A percentile compares a stretch with the other conserved stretches of the same genome.
Evolutionary conservation across 2,329 filamentous ascomycete genomes (phyloP).

Genomic region (Hypoxylon sp.): DNA sequence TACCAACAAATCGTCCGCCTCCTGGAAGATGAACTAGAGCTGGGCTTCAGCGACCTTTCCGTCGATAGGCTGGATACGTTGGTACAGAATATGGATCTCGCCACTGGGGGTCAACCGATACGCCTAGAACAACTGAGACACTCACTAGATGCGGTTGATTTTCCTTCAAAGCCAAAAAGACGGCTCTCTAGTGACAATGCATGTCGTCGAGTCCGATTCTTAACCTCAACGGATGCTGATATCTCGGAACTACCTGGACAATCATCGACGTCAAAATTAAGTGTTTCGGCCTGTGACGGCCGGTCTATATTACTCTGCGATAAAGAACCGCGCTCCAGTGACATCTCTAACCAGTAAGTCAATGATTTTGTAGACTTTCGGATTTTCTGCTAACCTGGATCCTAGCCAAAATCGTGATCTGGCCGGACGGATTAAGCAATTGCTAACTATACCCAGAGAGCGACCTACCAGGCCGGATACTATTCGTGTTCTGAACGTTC

Average conservation of each 20-base stretch:
- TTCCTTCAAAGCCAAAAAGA: background rate
- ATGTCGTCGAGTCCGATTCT: conserved; percentile 13
- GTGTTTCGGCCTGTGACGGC: background rate
- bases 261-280: background rate
- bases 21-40: conserved; percentile 17
- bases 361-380: too few relatives aligned
- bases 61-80: conserved; percentile 11
- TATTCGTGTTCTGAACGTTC: conserved; percentile 9
- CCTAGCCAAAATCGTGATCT: background rate
- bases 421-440: background rate
- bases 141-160: background rate
- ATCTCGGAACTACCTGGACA: background rate
- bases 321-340: background rate
- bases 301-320: background rate
- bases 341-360: background rate
- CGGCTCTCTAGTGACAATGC: background rate
- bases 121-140: conserved; percentile 5
- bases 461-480: conserved; percentile 1
- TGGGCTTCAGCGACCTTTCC: conserved; percentile 14
- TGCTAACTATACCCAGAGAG: background rate
- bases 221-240: background rate
- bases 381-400: background rate
- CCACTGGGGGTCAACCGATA: conserved; percentile 11
- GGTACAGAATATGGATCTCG: conserved; percentile 13
- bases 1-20: conserved; percentile 17